Evolutionary conservation across 257 asterid genomes (phyloP), one percentile per base, ranked within the genome.

Genomic region (Ehretia macrophylla): DNA sequence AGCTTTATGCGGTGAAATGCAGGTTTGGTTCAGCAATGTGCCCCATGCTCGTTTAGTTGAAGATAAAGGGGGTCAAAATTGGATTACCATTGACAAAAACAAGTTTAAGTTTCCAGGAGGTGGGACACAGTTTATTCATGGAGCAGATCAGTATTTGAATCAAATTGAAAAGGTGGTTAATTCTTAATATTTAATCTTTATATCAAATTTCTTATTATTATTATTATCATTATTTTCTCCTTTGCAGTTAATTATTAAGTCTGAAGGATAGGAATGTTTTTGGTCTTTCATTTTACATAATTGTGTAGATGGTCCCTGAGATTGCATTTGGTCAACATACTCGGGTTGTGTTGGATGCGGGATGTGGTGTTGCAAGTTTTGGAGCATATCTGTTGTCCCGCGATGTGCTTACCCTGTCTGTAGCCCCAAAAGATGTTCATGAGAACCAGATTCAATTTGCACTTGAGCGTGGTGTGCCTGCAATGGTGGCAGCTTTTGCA

Each of bases 31-130:
- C 78, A 85, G 93, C 81, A 88, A 92, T 72, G 95, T 92, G 53
- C 98, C 98, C 53, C 98, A 88, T 62, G 86, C 98, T 19, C 85
- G 93, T 62, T 75, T 92, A 66, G 95, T 82, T 14, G 95, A 88
- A 77, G 95, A 92, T 73, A 92, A 88, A 69, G 98, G 97, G 54
- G 97, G 98, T 46, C 95, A 92, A 70, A 92, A 88, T 70, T 92
- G 98, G 98, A 88, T 92, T 59, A 16, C 80, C 17, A 56, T 92
- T 44, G 79, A 72, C 68, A 84, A 84, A 79, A 95, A 86, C 75
- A 92, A 92, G 83, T 88, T 86, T 80, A 92, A 83, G 76, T 92
- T 92, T 72, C 98, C 98, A 58, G 97, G 98, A 68, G 97, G 98
- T 51, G 97, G 97, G 59, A 88, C 95, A 47, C 97, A 92, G 75